These are phyloP conservation scores for Rubroshorea leprosula DNA, from an alignment of 345 rosid species.

Conservation along the genomic window DNA sequence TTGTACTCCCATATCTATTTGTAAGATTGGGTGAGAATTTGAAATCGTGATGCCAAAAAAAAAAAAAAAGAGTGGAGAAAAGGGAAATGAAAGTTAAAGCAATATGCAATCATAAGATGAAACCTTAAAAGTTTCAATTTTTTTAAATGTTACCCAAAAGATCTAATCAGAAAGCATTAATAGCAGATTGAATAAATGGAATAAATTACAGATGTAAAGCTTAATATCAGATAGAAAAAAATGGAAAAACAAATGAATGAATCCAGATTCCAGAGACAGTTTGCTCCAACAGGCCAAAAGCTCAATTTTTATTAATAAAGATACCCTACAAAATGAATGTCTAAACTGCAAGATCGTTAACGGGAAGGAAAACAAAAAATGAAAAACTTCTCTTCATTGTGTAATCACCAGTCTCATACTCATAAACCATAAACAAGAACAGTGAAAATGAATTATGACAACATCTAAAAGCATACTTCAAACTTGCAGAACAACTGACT, in stretches of 20 bases:
- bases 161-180: too few relatives aligned
- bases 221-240: too few relatives aligned
- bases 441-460: constrained; percentile 16
- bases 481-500: constrained; percentile 10
- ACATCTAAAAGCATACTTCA: constrained; percentile 24
- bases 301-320: constrained; percentile 16
- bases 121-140: too few relatives aligned
- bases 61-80: too few relatives aligned
- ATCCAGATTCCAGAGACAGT: not conserved
- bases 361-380: not conserved
- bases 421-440: constrained; percentile 14
- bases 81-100: too few relatives aligned
- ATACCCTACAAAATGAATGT: constrained; percentile 19
- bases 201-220: too few relatives aligned
- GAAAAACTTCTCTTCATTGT: constrained; percentile 13
- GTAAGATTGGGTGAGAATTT: too few relatives aligned
- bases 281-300: constrained; percentile 13
- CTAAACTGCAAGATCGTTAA: constrained; percentile 3
- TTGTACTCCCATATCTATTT: too few relatives aligned
- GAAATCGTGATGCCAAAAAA: too few relatives aligned
- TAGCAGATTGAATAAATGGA: too few relatives aligned
- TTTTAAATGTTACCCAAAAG: too few relatives aligned
- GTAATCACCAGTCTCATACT: constrained; percentile 12
- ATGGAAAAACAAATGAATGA: not conserved
- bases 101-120: too few relatives aligned